Evolutionary conservation across 768 basidiomycete genomes (phyloP), one percentile per base, ranked within the genome.

Genomic region (Auriscalpium vulgare): DNA sequence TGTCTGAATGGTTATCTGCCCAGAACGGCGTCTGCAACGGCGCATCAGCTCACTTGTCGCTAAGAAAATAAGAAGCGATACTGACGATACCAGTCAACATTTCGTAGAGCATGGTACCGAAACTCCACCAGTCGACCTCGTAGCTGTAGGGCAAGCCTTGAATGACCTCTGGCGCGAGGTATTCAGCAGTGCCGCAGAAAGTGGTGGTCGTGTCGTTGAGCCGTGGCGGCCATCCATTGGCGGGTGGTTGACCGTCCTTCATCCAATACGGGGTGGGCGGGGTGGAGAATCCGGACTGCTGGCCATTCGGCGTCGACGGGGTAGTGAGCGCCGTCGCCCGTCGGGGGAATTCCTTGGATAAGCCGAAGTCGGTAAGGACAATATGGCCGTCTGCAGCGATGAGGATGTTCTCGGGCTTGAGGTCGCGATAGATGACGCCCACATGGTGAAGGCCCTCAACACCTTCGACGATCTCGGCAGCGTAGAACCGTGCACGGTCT

Each of bases 71-170:
- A 36, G n/a, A 64, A 53, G 47, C 64, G 48, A 56, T 46, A 83
- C 88, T 76, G 70, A 95, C 94, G 61, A 95, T 88, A 29, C 95
- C 95, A 40, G 91, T 90, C 71, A 98, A 74, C 88, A 97, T 95
- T 75, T 98, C 95, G 68, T 91, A 93, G 57, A 98, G 73, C 89
- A 98, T 95, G 59, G 95, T 97, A 37, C 95, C 95, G 65, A 95
- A 88, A 61, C 88, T 91, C 95, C 94, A 99, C 91, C 93, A 95
- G 68, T 98, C 95, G 19, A 95, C 92, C 62, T 94, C 91, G 65
- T 93, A 98, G 61, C 87, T 86, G 67, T 98, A 95, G 17, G 85
- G 80, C 63, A 88, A 69, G 1, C 94, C 91, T 65, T 92, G 89
- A 62, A 98, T 92, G 47, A 98, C 94, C 72, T 99, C 95, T 0